Conservation (phyloP, 1,139 yeast species). For the Komagataea norvegica region DNA sequence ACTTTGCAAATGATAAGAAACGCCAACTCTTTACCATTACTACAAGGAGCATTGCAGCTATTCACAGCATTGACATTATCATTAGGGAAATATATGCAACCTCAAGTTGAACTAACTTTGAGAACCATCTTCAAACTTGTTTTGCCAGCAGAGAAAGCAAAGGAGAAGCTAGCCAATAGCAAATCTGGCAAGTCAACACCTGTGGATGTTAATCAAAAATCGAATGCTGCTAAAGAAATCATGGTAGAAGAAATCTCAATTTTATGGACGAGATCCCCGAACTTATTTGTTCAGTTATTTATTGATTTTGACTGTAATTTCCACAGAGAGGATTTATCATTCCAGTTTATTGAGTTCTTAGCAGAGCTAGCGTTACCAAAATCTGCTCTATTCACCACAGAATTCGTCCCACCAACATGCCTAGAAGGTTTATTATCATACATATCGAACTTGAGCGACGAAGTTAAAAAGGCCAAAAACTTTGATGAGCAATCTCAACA, state of each 20-base stretch:
- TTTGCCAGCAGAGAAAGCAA: slow-evolving; percentile 34
- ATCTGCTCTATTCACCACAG: slow-evolving; percentile 70
- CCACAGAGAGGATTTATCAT: slow-evolving; percentile 78
- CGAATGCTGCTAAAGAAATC: slow-evolving; percentile 64
- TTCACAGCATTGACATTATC: slow-evolving; percentile 64
- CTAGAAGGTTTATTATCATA: slow-evolving; percentile 79
- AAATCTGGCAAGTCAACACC: slow-evolving; percentile 26
- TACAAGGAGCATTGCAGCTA: slow-evolving; percentile 72
- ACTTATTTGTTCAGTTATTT: slow-evolving; percentile 70
- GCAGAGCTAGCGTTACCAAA: slow-evolving; percentile 79
- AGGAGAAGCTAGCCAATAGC: slow-evolving; percentile 12
- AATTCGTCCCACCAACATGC: slow-evolving; percentile 89
- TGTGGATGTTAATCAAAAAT: slow-evolving; percentile 26
- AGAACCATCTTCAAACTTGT: slow-evolving; percentile 54
- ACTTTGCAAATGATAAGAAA: slow-evolving; percentile 74
- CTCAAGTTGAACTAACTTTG: slow-evolving; percentile 66
- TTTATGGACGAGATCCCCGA: slow-evolving; percentile 78
- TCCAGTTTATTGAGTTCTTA: slow-evolving; percentile 60
- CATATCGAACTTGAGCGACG: slow-evolving; percentile 59
- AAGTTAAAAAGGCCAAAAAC: slow-evolving; percentile 38
- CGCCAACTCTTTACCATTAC: slow-evolving; percentile 57
- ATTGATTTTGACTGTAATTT: slow-evolving; percentile 89
- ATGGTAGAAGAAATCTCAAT: slow-evolving; percentile 81
- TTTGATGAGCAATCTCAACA: slow-evolving; percentile 5
- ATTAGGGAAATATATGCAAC: slow-evolving; percentile 52